Evolutionary conservation across 257 asterid species (phyloP).

Genomic region (Rehmannia glutinosa): DNA sequence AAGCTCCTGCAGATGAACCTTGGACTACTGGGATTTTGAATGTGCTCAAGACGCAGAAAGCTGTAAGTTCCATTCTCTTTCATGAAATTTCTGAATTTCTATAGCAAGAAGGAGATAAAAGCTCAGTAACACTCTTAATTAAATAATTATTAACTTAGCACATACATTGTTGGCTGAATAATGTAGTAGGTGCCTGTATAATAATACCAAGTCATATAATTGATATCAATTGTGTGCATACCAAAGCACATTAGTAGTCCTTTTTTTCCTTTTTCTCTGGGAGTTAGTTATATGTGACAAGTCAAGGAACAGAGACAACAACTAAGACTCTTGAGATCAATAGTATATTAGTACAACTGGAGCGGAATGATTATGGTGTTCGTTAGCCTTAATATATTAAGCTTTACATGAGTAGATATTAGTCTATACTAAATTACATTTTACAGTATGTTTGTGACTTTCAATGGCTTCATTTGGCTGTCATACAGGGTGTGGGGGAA

Average conservation of each 20-base stretch:
- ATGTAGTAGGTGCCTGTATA: neutral
- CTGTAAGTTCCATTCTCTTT: conserved; percentile 41
- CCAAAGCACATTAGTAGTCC: neutral
- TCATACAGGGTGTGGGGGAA: too few species aligned
- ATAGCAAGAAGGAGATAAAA: neutral
- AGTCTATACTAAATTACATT: too few species aligned
- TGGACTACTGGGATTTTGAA: conserved; percentile 78
- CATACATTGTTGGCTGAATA: neutral
- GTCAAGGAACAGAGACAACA: neutral
- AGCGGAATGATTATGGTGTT: too few species aligned
- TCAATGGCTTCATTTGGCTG: too few species aligned
- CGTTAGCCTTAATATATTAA: too few species aligned
- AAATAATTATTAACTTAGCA: neutral
- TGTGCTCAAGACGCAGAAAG: conserved; percentile 73
- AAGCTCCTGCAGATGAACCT: conserved; percentile 83
- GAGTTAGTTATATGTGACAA: neutral
- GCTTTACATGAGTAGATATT: too few species aligned
- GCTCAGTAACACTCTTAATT: conserved; percentile 12
- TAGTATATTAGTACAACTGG: neutral
- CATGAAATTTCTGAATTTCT: neutral
- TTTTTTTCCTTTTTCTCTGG: too few species aligned
- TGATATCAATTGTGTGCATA: neutral
- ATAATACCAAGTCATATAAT: neutral
- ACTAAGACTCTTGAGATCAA: neutral
- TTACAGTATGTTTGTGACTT: too few species aligned